Conservation (phyloP, 306 rosid species). For the Rosa rugosa region DNA sequence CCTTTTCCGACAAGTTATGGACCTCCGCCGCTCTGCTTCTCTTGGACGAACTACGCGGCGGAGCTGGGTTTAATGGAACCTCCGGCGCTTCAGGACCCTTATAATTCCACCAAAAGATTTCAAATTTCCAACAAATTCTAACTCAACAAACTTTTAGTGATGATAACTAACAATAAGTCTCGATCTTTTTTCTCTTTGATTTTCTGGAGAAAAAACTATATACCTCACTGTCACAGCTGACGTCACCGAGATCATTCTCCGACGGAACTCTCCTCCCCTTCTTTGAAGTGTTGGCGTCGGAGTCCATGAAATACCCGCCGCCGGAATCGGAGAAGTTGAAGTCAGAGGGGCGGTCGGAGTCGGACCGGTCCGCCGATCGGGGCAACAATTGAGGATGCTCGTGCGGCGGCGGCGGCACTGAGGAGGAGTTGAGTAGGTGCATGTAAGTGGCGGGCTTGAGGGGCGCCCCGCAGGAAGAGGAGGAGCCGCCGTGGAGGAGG, state of each 20-base stretch:
- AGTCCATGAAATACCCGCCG: constrained; percentile 30
- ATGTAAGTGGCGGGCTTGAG: constrained; percentile 27
- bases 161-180: constrained; percentile 1
- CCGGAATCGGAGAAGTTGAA: constrained; percentile 36
- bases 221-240: constrained; percentile 58
- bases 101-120: constrained; percentile 25
- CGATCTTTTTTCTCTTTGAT: background rate
- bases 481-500: constrained; percentile 36
- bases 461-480: constrained; percentile 31
- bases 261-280: constrained; percentile 38
- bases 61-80: constrained; percentile 42
- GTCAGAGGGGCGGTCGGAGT: constrained; percentile 20
- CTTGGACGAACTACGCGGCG: constrained; percentile 65
- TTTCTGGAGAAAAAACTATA: no score
- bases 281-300: constrained; percentile 33
- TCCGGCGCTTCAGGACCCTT: constrained; percentile 57
- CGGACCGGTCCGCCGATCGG: constrained; percentile 21
- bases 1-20: constrained; percentile 96
- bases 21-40: constrained; percentile 92
- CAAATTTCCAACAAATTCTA: constrained; percentile 14
- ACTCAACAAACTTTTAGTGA: constrained; percentile 13
- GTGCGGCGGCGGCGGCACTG: constrained; percentile 14
- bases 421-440: constrained; percentile 25
- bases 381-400: constrained; percentile 22
- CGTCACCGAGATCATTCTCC: constrained; percentile 46